These are phyloP conservation scores for Sugiyamaella floridensis DNA, from an alignment of 805 yeast species.

Conservation along the genomic window DNA sequence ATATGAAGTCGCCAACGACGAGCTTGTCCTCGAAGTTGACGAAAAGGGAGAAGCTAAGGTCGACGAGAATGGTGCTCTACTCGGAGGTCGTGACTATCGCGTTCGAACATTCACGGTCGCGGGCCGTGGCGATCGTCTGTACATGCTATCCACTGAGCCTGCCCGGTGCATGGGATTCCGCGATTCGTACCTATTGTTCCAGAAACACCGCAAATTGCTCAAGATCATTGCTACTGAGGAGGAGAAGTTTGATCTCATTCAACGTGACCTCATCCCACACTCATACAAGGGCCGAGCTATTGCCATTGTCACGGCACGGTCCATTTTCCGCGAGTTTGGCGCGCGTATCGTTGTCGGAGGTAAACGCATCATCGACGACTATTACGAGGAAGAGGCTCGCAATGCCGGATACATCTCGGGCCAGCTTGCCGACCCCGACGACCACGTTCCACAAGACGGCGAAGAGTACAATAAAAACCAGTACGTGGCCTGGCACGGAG, in stretches of 20 bases:
- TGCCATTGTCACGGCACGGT: conserved; percentile 83
- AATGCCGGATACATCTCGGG: conserved; percentile 62
- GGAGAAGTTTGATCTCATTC: conserved; percentile 77
- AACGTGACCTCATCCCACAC: conserved; percentile 74
- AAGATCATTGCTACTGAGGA: conserved; percentile 67
- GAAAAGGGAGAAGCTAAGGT: conserved; percentile 72
- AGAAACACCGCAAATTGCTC: conserved; percentile 69
- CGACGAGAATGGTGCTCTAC: conserved; percentile 55
- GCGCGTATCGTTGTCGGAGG: conserved; percentile 78
- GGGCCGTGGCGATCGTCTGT: conserved; percentile 63
- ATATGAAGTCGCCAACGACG: conserved; percentile 61
- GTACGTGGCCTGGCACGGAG: conserved; percentile 50
- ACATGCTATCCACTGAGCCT: conserved; percentile 92
- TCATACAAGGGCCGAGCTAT: conserved; percentile 88
- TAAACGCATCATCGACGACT: conserved; percentile 75
- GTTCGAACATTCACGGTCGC: conserved; percentile 37
- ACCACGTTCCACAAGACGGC: conserved; percentile 38
- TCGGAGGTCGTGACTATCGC: conserved; percentile 68
- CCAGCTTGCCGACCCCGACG: conserved; percentile 63
- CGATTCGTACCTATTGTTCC: conserved; percentile 83
- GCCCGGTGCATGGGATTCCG: conserved; percentile 92
- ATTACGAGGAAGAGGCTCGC: conserved; percentile 58
- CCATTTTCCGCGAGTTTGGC: conserved; percentile 88
- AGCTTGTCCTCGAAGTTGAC: conserved; percentile 70
- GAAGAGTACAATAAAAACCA: conserved; percentile 41